Base-by-base conservation (phyloP, 2,329 filamentous ascomycete species). In the Bertia moriformis region DNA sequence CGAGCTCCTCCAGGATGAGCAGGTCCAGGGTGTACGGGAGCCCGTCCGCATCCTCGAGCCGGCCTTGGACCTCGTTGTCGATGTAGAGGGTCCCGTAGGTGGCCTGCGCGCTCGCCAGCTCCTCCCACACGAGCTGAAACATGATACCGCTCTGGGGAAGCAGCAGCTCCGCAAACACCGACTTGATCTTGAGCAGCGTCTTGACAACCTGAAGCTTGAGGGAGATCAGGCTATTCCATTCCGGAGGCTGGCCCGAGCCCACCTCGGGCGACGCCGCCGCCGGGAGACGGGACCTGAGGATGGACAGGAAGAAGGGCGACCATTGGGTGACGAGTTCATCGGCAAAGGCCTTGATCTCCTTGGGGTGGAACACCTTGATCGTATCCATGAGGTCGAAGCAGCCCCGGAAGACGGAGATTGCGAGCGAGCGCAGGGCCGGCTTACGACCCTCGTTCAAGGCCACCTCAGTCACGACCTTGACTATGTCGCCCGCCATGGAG, bases 371-470 rank as follows among this genome's bases (percentile, higher is more conserved):
- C 48, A 93, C 88, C 67, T 94, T 83, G 47, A 96, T 83, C 74
- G 94, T 93, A 60, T 96, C 87, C 63, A 98, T 74, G 41, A 91
- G 84, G 55, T 96, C 86, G 56, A 98, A 93, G 60, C 86, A 94
- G 38, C 78, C 78, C 41, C 86, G 75, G 66, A 96, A 94, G 42
- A 95, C 84, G 30, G 83, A 85, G 32, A 96, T 81, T 30, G 91
- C 84, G 48, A 96, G 67, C 19, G 87, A 86, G 44, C 91, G 75
- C 42, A 94, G 66, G 43, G 76, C 75, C 7, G 82, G 70, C 54
- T 84, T 88, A 49, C 84, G 76, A 44, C 69, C 69, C 42, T 82
- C 73, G 54, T 83, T 83, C 41, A 83, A 69, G 14, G 88, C 86
- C 27, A 94, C 82, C 49, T 84, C 73, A 56, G 86, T 91, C 20